phyloP scores from a whole-genome alignment of 495 filamentous ascomycete species.

The Neurospora sp. region DNA sequence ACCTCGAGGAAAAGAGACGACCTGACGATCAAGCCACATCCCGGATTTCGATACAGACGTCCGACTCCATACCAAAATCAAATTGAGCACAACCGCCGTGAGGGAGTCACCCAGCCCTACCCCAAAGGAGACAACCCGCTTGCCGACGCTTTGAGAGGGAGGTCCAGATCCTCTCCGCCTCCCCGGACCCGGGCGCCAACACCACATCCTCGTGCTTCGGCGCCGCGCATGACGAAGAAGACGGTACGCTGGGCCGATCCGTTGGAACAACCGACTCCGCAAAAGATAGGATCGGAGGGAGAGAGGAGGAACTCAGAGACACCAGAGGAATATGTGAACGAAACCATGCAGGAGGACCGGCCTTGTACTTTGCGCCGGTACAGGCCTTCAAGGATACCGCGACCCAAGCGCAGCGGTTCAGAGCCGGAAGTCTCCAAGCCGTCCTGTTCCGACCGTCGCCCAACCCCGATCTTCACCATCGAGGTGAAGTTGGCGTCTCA shows the following conservation, averaged over 20 bases:
- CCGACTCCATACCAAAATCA: background rate
- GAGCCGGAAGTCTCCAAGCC: fast-evolving
- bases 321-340: fast-evolving
- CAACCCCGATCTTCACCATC: background rate
- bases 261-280: background rate
- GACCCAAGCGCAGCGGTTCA: background rate
- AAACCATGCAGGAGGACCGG: background rate
- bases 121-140: background rate
- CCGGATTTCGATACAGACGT: background rate
- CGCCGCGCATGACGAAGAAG: fast-evolving
- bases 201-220: background rate
- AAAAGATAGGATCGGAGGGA: background rate
- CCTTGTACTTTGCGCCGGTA: background rate
- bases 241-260: background rate
- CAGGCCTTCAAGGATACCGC: background rate
- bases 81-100: background rate
- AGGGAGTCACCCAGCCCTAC: background rate
- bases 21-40: background rate
- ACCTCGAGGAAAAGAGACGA: background rate
- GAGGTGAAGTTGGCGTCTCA: background rate
- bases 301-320: background rate
- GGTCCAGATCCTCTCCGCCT: background rate
- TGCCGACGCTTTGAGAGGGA: background rate
- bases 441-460: background rate
- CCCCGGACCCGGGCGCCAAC: background rate